These are phyloP conservation scores for Leccinum rimulosum DNA, from an alignment of 768 basidiomycete species.

Conservation along the genomic window DNA sequence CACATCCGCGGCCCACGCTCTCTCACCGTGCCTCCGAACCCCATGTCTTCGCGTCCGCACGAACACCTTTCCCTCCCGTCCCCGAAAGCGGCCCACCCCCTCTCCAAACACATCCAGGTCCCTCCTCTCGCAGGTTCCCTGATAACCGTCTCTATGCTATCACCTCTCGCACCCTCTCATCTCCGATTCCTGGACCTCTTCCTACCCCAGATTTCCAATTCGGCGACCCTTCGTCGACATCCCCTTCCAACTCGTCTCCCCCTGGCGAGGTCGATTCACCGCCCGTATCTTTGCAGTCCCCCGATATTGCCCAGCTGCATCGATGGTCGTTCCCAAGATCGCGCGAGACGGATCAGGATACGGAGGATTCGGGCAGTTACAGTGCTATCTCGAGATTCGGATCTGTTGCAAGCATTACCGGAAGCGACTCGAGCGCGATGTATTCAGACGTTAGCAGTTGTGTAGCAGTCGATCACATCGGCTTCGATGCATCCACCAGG, in stretches of 20 bases:
- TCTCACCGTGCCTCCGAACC: conserved; percentile 34
- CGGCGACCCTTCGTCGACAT: conserved; percentile 50
- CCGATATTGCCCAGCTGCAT: conserved; percentile 40
- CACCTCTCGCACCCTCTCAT: conserved; percentile 47
- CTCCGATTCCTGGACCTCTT: conserved; percentile 51
- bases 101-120: conserved; percentile 7
- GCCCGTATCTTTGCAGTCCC: conserved; percentile 35
- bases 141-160: conserved; percentile 50
- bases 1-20: conserved; percentile 34
- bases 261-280: conserved; percentile 43
- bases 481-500: conserved; percentile 33
- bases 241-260: conserved; percentile 46
- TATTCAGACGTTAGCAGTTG: conserved; percentile 45
- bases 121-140: conserved; percentile 29
- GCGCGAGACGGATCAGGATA: conserved; percentile 44
- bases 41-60: conserved; percentile 36
- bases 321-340: conserved; percentile 43
- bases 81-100: conserved; percentile 22
- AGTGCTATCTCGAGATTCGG: conserved; percentile 52
- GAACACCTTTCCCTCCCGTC: conserved; percentile 35
- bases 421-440: conserved; percentile 56
- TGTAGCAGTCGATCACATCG: conserved; percentile 30
- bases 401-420: conserved; percentile 58
- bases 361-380: conserved; percentile 52
- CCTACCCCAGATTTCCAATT: conserved; percentile 64